These are phyloP conservation scores for Pleurotus tuoliensis DNA, from an alignment of 768 basidiomycete genomes.

Conservation along the genomic window DNA sequence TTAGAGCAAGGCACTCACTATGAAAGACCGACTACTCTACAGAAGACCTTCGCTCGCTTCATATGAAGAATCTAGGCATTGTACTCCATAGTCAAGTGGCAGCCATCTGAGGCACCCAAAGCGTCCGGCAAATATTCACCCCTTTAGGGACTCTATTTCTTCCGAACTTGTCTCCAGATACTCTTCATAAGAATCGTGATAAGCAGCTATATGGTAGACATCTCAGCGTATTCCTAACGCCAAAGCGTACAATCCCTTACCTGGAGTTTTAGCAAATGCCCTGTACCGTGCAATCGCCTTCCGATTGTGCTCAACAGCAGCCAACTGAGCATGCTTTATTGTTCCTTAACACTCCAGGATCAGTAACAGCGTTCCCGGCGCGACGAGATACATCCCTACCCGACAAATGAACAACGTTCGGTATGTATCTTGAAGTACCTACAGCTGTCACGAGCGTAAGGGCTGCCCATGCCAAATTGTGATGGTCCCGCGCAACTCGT, in stretches of 20 bases:
- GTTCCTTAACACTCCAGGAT: slow-evolving; percentile 52
- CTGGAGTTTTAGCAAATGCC: slow-evolving; percentile 45
- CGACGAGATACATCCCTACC: slow-evolving; percentile 41
- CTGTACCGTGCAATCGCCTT: slow-evolving; percentile 67
- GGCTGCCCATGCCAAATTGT: slow-evolving; percentile 76
- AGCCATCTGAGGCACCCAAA: too few relatives aligned
- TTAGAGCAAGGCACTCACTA: too few relatives aligned
- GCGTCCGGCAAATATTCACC: slow-evolving; percentile 30
- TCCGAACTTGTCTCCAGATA: slow-evolving; percentile 53
- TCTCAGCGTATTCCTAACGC: slow-evolving; percentile 4
- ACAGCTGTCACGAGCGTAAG: slow-evolving; percentile 66
- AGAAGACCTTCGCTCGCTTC: too few relatives aligned
- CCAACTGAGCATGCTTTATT: slow-evolving; percentile 79
- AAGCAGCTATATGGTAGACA: slow-evolving; percentile 34
- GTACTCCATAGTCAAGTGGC: too few relatives aligned
- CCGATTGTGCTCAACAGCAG: slow-evolving; percentile 72
- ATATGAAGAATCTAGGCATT: too few relatives aligned
- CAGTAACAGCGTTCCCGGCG: not conserved
- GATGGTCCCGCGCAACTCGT: slow-evolving; percentile 79
- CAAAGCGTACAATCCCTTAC: slow-evolving; percentile 28
- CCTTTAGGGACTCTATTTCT: slow-evolving; percentile 66
- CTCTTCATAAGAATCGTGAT: slow-evolving; percentile 57
- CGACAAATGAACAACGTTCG: slow-evolving; percentile 77
- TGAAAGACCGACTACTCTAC: too few relatives aligned
- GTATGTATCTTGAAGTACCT: slow-evolving; percentile 57